Conservation (phyloP, 148 eudicot genomes). For the Amaranthus hypochondriacus region DNA sequence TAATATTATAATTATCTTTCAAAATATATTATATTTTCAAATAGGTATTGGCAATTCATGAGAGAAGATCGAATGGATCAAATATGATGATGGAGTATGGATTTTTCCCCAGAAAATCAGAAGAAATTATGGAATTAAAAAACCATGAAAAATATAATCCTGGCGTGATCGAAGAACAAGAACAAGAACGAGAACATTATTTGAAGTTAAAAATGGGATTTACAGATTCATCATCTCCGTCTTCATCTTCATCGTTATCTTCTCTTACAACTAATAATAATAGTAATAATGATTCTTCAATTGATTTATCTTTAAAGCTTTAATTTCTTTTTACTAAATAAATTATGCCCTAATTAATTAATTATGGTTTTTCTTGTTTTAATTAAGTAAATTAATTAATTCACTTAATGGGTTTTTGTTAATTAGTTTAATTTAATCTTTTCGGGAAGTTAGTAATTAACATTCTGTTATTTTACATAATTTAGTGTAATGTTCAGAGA, state of each 20-base stretch:
- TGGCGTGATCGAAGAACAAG: neutral
- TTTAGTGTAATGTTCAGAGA: slow-evolving; percentile 21
- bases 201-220: slow-evolving; percentile 32
- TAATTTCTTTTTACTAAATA: slow-evolving; percentile 6
- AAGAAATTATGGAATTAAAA: neutral
- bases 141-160: neutral
- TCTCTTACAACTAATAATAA: slow-evolving; percentile 20
- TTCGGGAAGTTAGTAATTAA: slow-evolving; percentile 16
- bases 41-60: slow-evolving; percentile 43
- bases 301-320: slow-evolving; percentile 76
- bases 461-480: slow-evolving; percentile 32
- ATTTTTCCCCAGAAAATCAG: slow-evolving; percentile 40
- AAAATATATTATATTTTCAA: neutral
- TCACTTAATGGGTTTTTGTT: neutral
- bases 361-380: too few relatives aligned
- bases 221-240: slow-evolving; percentile 16
- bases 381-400: neutral
- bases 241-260: slow-evolving; percentile 29
- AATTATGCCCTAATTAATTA: neutral
- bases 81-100: slow-evolving; percentile 52
- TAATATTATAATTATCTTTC: neutral
- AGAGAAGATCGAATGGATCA: slow-evolving; percentile 25
- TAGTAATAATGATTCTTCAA: slow-evolving; percentile 18
- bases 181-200: slow-evolving; percentile 8
- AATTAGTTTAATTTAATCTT: neutral